Base-by-base conservation (phyloP, 108 stramenopile species). In the Pseudonitzschia multistriata region DNA sequence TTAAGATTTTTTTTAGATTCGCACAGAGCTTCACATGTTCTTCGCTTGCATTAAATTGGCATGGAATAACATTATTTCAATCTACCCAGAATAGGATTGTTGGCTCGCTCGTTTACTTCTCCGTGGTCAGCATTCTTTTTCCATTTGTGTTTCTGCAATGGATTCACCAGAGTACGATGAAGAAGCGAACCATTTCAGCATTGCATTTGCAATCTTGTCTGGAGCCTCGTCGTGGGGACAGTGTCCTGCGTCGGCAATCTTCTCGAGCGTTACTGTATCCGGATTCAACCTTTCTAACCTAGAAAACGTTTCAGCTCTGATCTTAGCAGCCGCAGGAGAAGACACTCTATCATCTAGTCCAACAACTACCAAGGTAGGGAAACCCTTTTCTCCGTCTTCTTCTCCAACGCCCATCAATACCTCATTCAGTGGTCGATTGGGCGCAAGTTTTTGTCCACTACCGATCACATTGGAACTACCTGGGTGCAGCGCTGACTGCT, bases 151-250 rank as follows among this genome's bases (percentile, higher is more conserved):
- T 10, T 17, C 42, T 6, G 3, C 42, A 2, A 1, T 13, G 42
- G 15, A 17, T 45, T 3, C 3, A 45, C 42, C 42, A 13, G 17
- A 45, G n/a, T n/a, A n/a, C n/a, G 40, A 53, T 22, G 52, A 53
- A 4, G 57, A 59, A 35, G 14, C 33, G 19, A 36, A 33, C 57
- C 57, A 59, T 3, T 59, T 59, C 33, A 59, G 17, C 33, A 59
- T 59, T 8, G 29, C 31, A 33, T n/a, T 59, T 3, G 57, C 57
- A 7, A 96, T 95, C 45, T 87, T 71, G n/a, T 95, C 93, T 34
- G 97, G 96, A 15, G 81, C 81, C 67, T 98, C 96, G 73, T 98
- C 97, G 74, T 93, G 91, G 22, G 97, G 97, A 79, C 97, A 98
- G 78, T 98, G 97, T 17, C 97, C 97, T 22, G 85, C 89, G 22